These are phyloP conservation scores for Cladosporium oxysporum DNA, from an alignment of 2,329 filamentous ascomycete genomes.

Conservation along the genomic window DNA sequence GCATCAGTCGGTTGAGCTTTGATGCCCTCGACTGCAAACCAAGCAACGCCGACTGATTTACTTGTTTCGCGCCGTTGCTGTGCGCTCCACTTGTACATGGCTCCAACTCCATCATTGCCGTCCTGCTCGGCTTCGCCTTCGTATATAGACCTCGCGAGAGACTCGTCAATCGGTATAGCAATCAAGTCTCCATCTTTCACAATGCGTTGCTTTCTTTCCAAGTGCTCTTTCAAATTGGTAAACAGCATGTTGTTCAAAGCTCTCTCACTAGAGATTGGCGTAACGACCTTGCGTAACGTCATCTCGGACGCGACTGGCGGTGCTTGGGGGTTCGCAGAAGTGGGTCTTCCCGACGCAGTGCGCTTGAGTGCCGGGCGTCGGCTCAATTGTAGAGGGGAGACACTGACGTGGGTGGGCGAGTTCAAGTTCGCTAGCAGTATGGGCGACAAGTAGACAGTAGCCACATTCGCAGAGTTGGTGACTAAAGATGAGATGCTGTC, in stretches of 20 bases:
- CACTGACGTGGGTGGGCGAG: conserved; percentile 72
- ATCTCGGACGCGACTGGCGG: conserved; percentile 73
- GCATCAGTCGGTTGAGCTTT: conserved; percentile 45
- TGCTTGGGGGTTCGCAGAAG: conserved; percentile 45
- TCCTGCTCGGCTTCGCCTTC: conserved; percentile 71
- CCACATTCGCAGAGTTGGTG: conserved; percentile 55
- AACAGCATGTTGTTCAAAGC: conserved; percentile 83
- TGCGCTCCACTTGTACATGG: conserved; percentile 22
- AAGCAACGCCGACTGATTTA: conserved; percentile 62
- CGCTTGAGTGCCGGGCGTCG: conserved; percentile 45
- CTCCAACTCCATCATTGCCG: conserved; percentile 48
- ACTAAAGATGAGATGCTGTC: conserved; percentile 57
- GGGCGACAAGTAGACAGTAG: conserved; percentile 75
- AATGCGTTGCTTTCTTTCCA: conserved; percentile 78
- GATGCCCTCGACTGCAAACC: conserved; percentile 88
- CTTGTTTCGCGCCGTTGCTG: conserved; percentile 1
- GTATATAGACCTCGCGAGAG: conserved; percentile 78
- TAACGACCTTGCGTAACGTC: conserved; percentile 83
- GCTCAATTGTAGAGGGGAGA: conserved; percentile 61
- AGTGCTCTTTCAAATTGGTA: conserved; percentile 82
- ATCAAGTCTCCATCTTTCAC: conserved; percentile 86
- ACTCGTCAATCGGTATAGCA: conserved; percentile 84
- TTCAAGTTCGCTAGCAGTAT: conserved; percentile 84
- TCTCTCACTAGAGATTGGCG: conserved; percentile 82
- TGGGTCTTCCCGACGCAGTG: conserved; percentile 32